Evolutionary conservation across 1,139 yeast genomes (phyloP), one percentile per base, ranked within the genome.

Genomic region (Pneumocystis jirovecii): DNA sequence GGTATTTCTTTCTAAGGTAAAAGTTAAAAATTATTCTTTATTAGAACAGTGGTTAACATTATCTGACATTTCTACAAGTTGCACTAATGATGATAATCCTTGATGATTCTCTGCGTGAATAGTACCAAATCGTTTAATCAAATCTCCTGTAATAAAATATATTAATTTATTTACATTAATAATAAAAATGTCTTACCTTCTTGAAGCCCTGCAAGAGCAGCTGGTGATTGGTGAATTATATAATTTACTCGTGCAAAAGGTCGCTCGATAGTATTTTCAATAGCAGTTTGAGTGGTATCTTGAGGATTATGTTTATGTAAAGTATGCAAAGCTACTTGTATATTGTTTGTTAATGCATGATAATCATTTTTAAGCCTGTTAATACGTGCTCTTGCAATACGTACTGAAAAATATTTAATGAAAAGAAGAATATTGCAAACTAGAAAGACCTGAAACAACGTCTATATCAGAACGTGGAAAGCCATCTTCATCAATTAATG

Each of bases 391-490:
- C 96, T 76, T 64, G 95, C 77, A 1, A 85, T 78, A 56, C 87
- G 81, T 56, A 81, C 70, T 65, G 44, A 61, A 21, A 39, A 42
- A 5, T 21, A 29, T 3, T 45, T 62, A 39, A 61, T 62, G 25
- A 21, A 31, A 19, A 15, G 25, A 37, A 12, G 37, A 59, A 19
- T 12, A 37, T 37, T 37, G 15, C 7, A 8, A 12, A 5, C 21
- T 21, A 56, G 12, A 15, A 68, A 37, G 61, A 68, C 72, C 72
- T 66, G 77, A 77, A 3, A 86, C 84, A 5, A 91, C 87, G 71
- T 93, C 96, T 42, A 91, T 81, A 73, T 93, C 97, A 19, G 80
- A 76, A 56, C 97, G 78, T 0, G 98, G 98, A 70, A 82, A 93
- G 50, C 97, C 97, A 71, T 91, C 96, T 0, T 72, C 68, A 0